Conservation (phyloP, 2,329 filamentous ascomycete genomes). For the Cercospora sp. region DNA sequence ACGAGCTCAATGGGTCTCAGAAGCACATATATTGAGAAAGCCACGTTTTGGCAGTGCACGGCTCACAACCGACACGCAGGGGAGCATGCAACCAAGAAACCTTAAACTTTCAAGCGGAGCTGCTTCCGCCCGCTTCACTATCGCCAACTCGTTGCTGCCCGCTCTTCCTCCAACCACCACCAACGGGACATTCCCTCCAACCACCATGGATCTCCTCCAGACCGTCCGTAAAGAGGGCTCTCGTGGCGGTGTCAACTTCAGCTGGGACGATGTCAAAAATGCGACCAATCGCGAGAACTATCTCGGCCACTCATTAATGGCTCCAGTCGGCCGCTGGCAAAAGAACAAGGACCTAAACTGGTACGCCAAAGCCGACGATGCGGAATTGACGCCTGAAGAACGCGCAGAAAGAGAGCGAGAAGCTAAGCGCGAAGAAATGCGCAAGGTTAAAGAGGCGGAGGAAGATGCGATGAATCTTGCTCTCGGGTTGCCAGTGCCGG, state of each 20-base stretch:
- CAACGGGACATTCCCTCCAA: neutral
- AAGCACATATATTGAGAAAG: slow-evolving; percentile 1
- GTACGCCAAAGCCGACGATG: slow-evolving; percentile 63
- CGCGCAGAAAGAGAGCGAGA: slow-evolving; percentile 68
- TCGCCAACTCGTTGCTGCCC: neutral
- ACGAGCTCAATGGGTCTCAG: slow-evolving; percentile 5
- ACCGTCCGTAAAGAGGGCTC: slow-evolving; percentile 86
- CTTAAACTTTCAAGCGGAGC: slow-evolving; percentile 6
- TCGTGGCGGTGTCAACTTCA: slow-evolving; percentile 92
- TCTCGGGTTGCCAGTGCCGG: slow-evolving; percentile 73
- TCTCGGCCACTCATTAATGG: slow-evolving; percentile 88
- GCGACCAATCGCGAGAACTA: slow-evolving; percentile 87
- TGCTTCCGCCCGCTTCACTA: neutral
- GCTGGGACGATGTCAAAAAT: slow-evolving; percentile 89
- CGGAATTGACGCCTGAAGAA: slow-evolving; percentile 51
- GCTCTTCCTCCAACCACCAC: neutral
- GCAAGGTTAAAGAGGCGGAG: slow-evolving; percentile 83
- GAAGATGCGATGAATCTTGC: slow-evolving; percentile 86
- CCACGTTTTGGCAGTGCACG: slow-evolving; percentile 16
- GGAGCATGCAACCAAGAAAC: slow-evolving; percentile 2
- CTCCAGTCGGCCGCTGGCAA: slow-evolving; percentile 87
- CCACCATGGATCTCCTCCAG: slow-evolving; percentile 83
- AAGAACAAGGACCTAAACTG: slow-evolving; percentile 69
- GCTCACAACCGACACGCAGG: neutral
- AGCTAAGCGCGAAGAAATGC: slow-evolving; percentile 68